These are phyloP conservation scores for Pezicula carpinea DNA, from an alignment of 2,329 filamentous ascomycete species.

Conservation along the genomic window DNA sequence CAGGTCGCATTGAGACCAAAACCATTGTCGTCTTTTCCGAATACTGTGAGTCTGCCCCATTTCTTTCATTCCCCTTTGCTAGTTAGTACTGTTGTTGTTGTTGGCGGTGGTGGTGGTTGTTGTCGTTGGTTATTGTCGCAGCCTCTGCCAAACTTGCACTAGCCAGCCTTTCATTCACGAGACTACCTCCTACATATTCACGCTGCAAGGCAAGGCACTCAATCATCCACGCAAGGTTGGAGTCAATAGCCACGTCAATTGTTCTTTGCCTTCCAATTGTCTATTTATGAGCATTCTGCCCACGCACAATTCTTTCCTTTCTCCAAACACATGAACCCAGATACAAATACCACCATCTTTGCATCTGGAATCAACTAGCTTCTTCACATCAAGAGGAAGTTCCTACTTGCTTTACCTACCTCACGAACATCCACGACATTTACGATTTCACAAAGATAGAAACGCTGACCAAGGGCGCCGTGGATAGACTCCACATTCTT, in stretches of 20 bases:
- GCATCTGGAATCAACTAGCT: neutral
- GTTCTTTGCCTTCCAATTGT: neutral
- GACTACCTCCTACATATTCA: neutral
- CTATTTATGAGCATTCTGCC: neutral
- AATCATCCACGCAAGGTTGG: neutral
- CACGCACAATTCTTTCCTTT: neutral
- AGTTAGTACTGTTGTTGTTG: neutral
- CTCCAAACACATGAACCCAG: neutral
- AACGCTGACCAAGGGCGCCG: constrained; percentile 9
- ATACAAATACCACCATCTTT: neutral
- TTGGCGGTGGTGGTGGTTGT: too few species aligned
- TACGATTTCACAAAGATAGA: constrained; percentile 1
- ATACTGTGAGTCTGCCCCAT: neutral
- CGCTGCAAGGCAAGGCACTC: neutral
- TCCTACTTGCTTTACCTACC: neutral
- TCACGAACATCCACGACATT: neutral
- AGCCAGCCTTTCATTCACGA: neutral
- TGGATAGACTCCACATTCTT: constrained; percentile 23
- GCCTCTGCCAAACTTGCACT: constrained; percentile 1
- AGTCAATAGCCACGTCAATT: neutral
- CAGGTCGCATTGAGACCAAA: neutral
- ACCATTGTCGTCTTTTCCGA: neutral
- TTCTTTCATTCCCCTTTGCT: neutral
- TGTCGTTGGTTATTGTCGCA: neutral
- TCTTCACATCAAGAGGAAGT: neutral